Evolutionary conservation across 2,329 filamentous ascomycete species (phyloP).

Genomic region (Fusarium abutilonis): DNA sequence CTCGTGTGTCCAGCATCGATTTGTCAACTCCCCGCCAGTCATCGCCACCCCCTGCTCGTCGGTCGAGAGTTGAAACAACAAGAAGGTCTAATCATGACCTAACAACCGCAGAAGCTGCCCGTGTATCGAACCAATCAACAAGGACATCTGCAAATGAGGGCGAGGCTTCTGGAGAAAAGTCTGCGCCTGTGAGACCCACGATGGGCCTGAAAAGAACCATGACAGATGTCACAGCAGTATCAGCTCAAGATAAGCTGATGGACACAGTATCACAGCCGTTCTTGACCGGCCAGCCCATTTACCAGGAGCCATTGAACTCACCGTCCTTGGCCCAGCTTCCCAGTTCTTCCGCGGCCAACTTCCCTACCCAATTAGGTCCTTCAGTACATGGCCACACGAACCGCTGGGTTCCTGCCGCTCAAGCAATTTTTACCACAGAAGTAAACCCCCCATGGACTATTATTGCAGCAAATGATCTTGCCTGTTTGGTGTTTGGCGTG

Average conservation of each 20-base stretch:
- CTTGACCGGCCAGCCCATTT: constrained; percentile 56
- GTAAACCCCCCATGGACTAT: constrained; percentile 93
- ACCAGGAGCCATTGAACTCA: constrained; percentile 54
- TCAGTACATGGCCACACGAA: constrained; percentile 87
- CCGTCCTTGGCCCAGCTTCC: constrained; percentile 54
- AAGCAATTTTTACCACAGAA: constrained; percentile 98
- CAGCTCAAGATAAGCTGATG: constrained; percentile 82
- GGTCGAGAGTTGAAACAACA: constrained; percentile 31
- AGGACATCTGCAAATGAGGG: constrained; percentile 67
- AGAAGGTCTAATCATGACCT: constrained; percentile 32
- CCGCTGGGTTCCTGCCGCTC: constrained; percentile 88
- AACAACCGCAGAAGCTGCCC: constrained; percentile 33
- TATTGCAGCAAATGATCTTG: constrained; percentile 92
- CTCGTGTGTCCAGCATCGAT: constrained; percentile 62
- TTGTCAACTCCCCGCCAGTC: constrained; percentile 50
- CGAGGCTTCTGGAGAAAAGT: constrained; percentile 61
- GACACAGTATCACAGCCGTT: constrained; percentile 89
- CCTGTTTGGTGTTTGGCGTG: constrained; percentile 98
- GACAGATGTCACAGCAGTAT: constrained; percentile 81
- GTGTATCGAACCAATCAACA: constrained; percentile 61
- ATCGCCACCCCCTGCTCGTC: constrained; percentile 47
- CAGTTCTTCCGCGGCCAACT: constrained; percentile 53
- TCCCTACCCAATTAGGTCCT: constrained; percentile 62
- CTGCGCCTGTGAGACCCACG: constrained; percentile 68
- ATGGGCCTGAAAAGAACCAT: constrained; percentile 81